Evolutionary conservation across 257 asterid genomes (phyloP).

Genomic region (Primulina tabacum): DNA sequence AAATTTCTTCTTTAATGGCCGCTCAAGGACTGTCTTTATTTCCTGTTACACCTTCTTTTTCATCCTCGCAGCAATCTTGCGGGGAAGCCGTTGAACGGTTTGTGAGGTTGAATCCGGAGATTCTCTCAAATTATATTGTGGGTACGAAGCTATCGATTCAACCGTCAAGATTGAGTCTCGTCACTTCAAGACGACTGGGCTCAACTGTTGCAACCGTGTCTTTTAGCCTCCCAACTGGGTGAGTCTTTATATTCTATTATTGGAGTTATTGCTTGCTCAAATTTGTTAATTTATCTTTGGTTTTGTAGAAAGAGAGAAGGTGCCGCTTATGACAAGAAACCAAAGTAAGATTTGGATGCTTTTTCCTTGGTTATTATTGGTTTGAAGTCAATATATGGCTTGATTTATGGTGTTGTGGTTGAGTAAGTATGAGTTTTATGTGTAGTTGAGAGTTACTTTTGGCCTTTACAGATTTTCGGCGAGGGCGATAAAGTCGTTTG

Average conservation of each 20-base stretch:
- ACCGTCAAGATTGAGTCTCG: slow-evolving; percentile 28
- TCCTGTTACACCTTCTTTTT: slow-evolving; percentile 38
- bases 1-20: slow-evolving; percentile 52
- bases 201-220: slow-evolving; percentile 61
- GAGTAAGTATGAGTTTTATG: neutral
- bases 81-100: slow-evolving; percentile 36
- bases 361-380: neutral
- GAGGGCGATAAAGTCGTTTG: slow-evolving; percentile 79
- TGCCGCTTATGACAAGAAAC: slow-evolving; percentile 40
- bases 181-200: slow-evolving; percentile 48
- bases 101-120: slow-evolving; percentile 26
- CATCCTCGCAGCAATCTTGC: slow-evolving; percentile 33
- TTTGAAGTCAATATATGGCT: slow-evolving; percentile 4
- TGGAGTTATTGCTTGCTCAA: slow-evolving; percentile 5
- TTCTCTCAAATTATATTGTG: slow-evolving; percentile 34
- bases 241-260: slow-evolving; percentile 24
- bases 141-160: slow-evolving; percentile 51
- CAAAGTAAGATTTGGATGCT: slow-evolving; percentile 40
- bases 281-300: neutral
- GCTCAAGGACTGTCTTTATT: slow-evolving; percentile 61
- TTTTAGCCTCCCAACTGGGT: slow-evolving; percentile 72
- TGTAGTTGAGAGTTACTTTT: slow-evolving; percentile 14
- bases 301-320: slow-evolving; percentile 49
- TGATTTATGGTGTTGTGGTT: slow-evolving; percentile 1
- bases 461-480: slow-evolving; percentile 75